phyloP scores from a whole-genome alignment of 352 stramenopile species.

The Blastocystis hominis region DNA sequence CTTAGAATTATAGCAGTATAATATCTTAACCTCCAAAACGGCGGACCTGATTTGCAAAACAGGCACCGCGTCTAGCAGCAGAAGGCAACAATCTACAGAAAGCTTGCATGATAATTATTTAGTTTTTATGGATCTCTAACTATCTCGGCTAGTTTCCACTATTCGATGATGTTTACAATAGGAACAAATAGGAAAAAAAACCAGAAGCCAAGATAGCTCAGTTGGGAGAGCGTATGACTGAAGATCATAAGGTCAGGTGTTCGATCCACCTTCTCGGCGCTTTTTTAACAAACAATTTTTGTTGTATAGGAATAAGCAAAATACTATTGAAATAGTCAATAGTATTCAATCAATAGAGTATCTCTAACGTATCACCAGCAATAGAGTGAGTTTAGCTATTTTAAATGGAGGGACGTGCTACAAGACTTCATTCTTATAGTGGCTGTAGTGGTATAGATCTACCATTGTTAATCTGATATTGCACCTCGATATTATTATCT shows the following conservation, averaged over 20 bases:
- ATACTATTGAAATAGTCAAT: too few species aligned
- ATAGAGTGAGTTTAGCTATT: too few species aligned
- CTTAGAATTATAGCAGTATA: neutral
- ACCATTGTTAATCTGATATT: neutral
- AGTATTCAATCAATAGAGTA: too few species aligned
- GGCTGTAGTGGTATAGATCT: too few species aligned
- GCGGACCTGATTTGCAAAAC: constrained; percentile 4
- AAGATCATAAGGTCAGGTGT: constrained; percentile 59
- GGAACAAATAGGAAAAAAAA: neutral
- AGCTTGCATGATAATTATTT: constrained; percentile 14
- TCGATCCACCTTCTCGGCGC: constrained; percentile 57
- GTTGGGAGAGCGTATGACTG: constrained; percentile 58
- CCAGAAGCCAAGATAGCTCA: constrained; percentile 55
- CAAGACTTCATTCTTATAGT: too few species aligned
- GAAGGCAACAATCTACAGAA: neutral
- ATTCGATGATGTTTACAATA: neutral
- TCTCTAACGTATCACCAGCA: too few species aligned
- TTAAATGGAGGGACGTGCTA: too few species aligned
- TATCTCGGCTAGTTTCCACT: neutral
- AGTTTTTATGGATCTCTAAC: neutral
- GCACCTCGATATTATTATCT: too few species aligned
- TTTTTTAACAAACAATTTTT: neutral
- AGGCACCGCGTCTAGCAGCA: neutral
- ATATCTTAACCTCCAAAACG: constrained; percentile 4
- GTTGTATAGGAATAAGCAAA: neutral